These are phyloP conservation scores for Aspergillus versicolor DNA, from an alignment of 2,329 filamentous ascomycete genomes.

Conservation along the genomic window DNA sequence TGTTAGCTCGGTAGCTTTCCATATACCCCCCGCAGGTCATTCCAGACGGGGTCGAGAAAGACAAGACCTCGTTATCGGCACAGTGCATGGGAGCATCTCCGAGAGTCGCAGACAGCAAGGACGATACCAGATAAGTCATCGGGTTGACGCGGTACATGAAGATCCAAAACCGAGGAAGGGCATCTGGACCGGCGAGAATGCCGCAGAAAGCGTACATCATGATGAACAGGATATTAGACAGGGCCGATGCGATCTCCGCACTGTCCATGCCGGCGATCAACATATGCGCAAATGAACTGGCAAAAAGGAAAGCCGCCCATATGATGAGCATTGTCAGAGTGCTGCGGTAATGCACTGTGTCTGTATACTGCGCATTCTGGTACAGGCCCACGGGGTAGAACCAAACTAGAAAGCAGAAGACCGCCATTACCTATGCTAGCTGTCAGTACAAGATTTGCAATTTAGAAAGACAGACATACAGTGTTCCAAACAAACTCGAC, in stretches of 20 bases:
- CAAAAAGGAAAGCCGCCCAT: slow-evolving; percentile 55
- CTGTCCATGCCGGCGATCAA: slow-evolving; percentile 72
- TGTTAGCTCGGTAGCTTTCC: slow-evolving; percentile 45
- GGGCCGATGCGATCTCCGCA: slow-evolving; percentile 71
- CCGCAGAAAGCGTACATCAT: slow-evolving; percentile 78
- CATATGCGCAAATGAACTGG: slow-evolving; percentile 77
- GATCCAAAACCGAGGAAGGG: slow-evolving; percentile 68
- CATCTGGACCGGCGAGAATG: slow-evolving; percentile 36
- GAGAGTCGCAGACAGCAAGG: not conserved
- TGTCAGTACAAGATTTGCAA: not conserved
- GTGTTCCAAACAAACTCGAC: slow-evolving; percentile 74
- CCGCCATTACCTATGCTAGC: slow-evolving; percentile 63
- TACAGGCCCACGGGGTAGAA: slow-evolving; percentile 55
- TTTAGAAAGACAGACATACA: slow-evolving; percentile 50
- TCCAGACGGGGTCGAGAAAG: slow-evolving; percentile 59
- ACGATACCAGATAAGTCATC: slow-evolving; percentile 42
- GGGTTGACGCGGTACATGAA: slow-evolving; percentile 61
- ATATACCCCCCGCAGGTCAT: slow-evolving; percentile 64
- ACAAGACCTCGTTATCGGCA: slow-evolving; percentile 65
- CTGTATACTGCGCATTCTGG: not conserved
- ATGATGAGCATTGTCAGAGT: not conserved
- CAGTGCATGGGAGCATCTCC: slow-evolving; percentile 69
- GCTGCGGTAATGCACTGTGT: not conserved
- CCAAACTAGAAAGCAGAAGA: slow-evolving; percentile 72
- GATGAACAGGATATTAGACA: slow-evolving; percentile 73